Conservation (phyloP, 805 yeast genomes). For the Candida montana region DNA sequence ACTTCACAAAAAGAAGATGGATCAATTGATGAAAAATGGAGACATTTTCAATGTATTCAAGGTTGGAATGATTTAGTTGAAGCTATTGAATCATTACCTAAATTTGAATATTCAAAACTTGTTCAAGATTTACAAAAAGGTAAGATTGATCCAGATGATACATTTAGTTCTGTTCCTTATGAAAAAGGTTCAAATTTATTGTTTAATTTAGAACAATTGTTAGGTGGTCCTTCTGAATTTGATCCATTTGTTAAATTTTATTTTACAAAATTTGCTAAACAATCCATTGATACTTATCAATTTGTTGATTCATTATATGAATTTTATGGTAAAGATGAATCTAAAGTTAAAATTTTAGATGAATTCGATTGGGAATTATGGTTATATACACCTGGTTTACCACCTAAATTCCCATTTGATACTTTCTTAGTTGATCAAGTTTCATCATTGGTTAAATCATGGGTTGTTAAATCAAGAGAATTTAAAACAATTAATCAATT, state of each 20-base stretch:
- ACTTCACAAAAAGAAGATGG: slow-evolving; percentile 37
- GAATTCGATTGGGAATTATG: slow-evolving; percentile 80
- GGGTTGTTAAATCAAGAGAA: slow-evolving; percentile 36
- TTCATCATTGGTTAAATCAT: slow-evolving; percentile 54
- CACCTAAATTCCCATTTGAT: slow-evolving; percentile 80
- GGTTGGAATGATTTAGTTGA: slow-evolving; percentile 83
- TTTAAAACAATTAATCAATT: slow-evolving; percentile 14
- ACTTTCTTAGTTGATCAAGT: slow-evolving; percentile 75
- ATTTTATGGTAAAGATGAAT: slow-evolving; percentile 39
- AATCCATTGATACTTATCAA: slow-evolving; percentile 76
- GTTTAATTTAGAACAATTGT: slow-evolving; percentile 61
- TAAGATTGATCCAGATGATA: slow-evolving; percentile 77
- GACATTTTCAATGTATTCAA: slow-evolving; percentile 78
- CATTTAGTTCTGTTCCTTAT: slow-evolving; percentile 83
- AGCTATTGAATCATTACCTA: slow-evolving; percentile 61
- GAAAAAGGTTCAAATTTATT: slow-evolving; percentile 85
- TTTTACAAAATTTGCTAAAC: slow-evolving; percentile 61
- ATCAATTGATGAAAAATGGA: slow-evolving; percentile 62
- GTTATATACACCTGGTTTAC: slow-evolving; percentile 80
- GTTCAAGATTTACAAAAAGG: slow-evolving; percentile 67
- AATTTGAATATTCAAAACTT: slow-evolving; percentile 50
- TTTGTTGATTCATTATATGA: slow-evolving; percentile 73
- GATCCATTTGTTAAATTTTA: slow-evolving; percentile 79
- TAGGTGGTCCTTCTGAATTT: slow-evolving; percentile 62
- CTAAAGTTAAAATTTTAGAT: slow-evolving; percentile 50